A percentile compares a stretch with the other conserved stretches of the same genome.
Evolutionary conservation across 1,284 basidiomycete genomes (phyloP).

Genomic region (Rhodofomes roseus): DNA sequence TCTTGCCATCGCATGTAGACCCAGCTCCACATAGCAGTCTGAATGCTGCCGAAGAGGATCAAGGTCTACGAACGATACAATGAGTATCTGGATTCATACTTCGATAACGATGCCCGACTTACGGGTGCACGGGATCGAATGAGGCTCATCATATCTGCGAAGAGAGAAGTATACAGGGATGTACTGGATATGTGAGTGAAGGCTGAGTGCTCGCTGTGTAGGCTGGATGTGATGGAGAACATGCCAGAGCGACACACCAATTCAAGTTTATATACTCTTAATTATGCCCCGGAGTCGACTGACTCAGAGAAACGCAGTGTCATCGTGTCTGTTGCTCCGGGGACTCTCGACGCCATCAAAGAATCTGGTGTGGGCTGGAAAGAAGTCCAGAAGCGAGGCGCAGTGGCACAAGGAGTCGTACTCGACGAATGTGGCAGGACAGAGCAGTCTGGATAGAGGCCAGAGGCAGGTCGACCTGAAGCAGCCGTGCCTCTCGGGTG

Average conservation of each 20-base stretch:
- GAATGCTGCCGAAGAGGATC: slow-evolving; percentile 1
- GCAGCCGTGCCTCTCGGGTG: neutral
- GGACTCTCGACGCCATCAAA: neutral
- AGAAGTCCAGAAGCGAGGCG: neutral
- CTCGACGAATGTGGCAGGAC: neutral
- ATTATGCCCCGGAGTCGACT: neutral
- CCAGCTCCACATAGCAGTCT: slow-evolving; percentile 3
- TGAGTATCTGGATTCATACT: neutral
- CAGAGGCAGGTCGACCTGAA: neutral
- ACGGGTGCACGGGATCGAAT: neutral
- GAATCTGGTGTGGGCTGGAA: slow-evolving; percentile 1
- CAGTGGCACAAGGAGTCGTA: neutral
- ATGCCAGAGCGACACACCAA: neutral
- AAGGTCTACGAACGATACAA: neutral
- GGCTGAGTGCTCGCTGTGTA: neutral
- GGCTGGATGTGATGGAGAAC: slow-evolving; percentile 1
- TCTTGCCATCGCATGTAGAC: neutral
- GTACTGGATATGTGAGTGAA: neutral
- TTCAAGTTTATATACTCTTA: neutral
- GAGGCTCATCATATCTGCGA: neutral
- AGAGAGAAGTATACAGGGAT: neutral
- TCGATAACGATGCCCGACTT: neutral
- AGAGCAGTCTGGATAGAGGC: neutral
- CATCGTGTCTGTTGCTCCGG: neutral
- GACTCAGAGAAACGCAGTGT: neutral